These are phyloP conservation scores for Solanum piurae DNA, from an alignment of 257 asterid genomes.

Conservation along the genomic window DNA sequence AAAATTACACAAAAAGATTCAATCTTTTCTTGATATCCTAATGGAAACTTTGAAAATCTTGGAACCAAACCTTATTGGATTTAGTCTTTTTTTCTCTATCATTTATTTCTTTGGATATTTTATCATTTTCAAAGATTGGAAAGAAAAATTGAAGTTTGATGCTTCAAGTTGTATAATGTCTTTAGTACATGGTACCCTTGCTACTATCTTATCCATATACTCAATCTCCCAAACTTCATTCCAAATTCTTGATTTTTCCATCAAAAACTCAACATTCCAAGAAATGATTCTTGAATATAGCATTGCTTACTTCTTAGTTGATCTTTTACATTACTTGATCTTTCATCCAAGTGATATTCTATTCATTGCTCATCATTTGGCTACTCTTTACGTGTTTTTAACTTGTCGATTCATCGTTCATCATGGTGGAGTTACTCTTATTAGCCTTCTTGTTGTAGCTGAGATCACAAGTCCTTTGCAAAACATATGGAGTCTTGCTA, in stretches of 20 bases:
- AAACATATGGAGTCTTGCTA: conserved; percentile 67
- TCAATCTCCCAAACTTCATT: conserved; percentile 24
- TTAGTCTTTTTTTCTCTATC: conserved; percentile 33
- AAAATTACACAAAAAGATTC: neutral
- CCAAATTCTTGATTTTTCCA: conserved; percentile 13
- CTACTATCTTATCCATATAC: conserved; percentile 31
- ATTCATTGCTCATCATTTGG: conserved; percentile 63
- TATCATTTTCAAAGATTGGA: conserved; percentile 46
- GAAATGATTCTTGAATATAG: conserved; percentile 52
- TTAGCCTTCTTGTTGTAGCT: conserved; percentile 51
- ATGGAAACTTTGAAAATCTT: neutral
- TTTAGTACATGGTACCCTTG: conserved; percentile 51
- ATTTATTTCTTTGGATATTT: conserved; percentile 36
- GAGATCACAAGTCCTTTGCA: conserved; percentile 65
- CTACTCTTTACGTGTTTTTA: conserved; percentile 56
- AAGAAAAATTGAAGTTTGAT: conserved; percentile 24
- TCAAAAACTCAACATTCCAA: conserved; percentile 41
- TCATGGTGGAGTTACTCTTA: conserved; percentile 49
- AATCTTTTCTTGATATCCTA: neutral
- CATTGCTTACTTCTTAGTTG: conserved; percentile 55
- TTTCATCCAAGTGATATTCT: conserved; percentile 41
- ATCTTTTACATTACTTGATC: conserved; percentile 46
- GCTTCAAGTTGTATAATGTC: conserved; percentile 73
- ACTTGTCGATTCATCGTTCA: conserved; percentile 50
- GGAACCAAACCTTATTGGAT: conserved; percentile 7